Percentiles rank a stretch among this genome's conserved stretches.
phyloP scores from a whole-genome alignment of 192 early-diverging fungal genomes.

The Powellomyces hirtus region DNA sequence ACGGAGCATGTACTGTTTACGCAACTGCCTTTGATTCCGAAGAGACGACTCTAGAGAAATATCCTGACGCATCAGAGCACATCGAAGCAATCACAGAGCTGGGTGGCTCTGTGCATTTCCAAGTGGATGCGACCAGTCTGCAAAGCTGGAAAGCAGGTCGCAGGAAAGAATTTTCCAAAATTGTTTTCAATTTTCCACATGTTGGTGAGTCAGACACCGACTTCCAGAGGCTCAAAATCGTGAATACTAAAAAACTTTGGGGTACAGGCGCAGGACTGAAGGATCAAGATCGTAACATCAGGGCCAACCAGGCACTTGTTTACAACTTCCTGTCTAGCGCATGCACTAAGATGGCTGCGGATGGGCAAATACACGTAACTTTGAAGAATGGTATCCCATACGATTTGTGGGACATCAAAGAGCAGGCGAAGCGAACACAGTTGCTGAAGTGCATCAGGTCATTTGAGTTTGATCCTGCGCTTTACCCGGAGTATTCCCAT shows the following conservation, averaged over 20 bases:
- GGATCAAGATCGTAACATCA: slow-evolving; percentile 83
- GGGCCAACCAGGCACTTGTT: slow-evolving; percentile 66
- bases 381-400: slow-evolving; percentile 86
- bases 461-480: slow-evolving; percentile 61
- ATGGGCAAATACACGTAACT: slow-evolving; percentile 76
- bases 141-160: slow-evolving; percentile 52
- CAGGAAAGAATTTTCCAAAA: slow-evolving; percentile 64
- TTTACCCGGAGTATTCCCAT: slow-evolving; percentile 87
- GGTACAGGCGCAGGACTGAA: slow-evolving; percentile 77
- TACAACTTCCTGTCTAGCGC: slow-evolving; percentile 30
- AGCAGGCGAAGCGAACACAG: slow-evolving; percentile 68
- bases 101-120: slow-evolving; percentile 70
- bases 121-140: slow-evolving; percentile 76
- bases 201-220: slow-evolving; percentile 31
- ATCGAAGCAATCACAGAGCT: slow-evolving; percentile 58
- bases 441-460: slow-evolving; percentile 43
- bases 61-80: slow-evolving; percentile 67
- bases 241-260: neutral
- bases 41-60: slow-evolving; percentile 69
- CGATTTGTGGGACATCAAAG: slow-evolving; percentile 79
- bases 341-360: neutral
- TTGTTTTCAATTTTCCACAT: slow-evolving; percentile 97
- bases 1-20: slow-evolving; percentile 57
- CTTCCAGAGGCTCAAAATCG: neutral
- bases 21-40: slow-evolving; percentile 80